A percentile compares a stretch with the other conserved stretches of the same genome.
Conservation (phyloP, 306 rosid genomes). For the Castanea mollissima region DNA sequence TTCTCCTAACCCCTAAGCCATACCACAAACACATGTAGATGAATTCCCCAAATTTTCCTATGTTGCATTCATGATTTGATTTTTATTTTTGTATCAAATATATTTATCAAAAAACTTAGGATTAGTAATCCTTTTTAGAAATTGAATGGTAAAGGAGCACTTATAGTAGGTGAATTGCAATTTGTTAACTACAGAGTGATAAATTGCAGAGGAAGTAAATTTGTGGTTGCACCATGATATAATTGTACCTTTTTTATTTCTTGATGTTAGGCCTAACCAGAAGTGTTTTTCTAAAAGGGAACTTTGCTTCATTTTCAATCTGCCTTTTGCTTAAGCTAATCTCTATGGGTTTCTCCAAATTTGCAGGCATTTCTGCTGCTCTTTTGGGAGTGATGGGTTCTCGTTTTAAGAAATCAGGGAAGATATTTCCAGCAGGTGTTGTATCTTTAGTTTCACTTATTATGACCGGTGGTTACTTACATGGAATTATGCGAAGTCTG, state of each 20-base stretch:
- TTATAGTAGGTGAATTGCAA: neutral
- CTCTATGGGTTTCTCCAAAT: neutral
- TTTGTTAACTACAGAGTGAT: neutral
- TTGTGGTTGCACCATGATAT: neutral
- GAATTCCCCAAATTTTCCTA: too few species aligned
- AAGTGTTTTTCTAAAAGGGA: neutral
- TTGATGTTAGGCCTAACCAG: neutral
- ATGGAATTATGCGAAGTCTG: slow-evolving; percentile 77
- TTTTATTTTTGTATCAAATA: neutral
- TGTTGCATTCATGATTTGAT: neutral
- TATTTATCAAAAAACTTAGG: neutral
- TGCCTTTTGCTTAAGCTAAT: slow-evolving; percentile 13
- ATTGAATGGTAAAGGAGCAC: neutral
- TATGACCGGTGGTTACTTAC: slow-evolving; percentile 94
- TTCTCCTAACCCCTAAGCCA: too few species aligned
- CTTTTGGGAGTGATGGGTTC: slow-evolving; percentile 93
- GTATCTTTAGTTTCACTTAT: slow-evolving; percentile 83
- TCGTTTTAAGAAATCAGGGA: slow-evolving; percentile 90
- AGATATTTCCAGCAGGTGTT: slow-evolving; percentile 94
- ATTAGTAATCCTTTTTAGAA: neutral
- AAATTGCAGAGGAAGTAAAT: neutral
- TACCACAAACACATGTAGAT: too few species aligned
- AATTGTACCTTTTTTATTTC: neutral
- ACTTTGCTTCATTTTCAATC: neutral
- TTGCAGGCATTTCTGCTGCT: slow-evolving; percentile 81